A percentile compares a stretch with the other conserved stretches of the same genome.
Evolutionary conservation across 257 asterid species (phyloP).

Genomic region (Solanum chilense): DNA sequence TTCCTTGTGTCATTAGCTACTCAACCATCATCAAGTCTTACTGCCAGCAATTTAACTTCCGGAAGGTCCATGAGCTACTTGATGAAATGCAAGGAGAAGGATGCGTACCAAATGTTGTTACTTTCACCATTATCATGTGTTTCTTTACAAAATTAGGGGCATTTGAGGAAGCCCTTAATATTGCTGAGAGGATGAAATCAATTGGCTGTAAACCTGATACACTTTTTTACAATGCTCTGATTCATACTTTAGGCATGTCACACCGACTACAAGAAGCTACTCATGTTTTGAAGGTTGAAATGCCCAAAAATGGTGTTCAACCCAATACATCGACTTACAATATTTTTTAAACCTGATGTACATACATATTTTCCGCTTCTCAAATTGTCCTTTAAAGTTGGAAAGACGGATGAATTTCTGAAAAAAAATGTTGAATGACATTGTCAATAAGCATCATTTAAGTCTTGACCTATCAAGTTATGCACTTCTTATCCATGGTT

Average conservation of each 20-base stretch:
- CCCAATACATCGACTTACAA: slow-evolving; percentile 75
- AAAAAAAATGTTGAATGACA: slow-evolving; percentile 30
- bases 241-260: slow-evolving; percentile 60
- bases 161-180: slow-evolving; percentile 45
- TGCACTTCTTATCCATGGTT: slow-evolving; percentile 66
- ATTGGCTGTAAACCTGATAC: slow-evolving; percentile 61
- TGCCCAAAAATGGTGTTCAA: slow-evolving; percentile 27
- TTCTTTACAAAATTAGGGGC: slow-evolving; percentile 48
- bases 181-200: slow-evolving; percentile 44
- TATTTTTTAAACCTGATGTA: slow-evolving; percentile 60
- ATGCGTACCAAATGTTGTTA: slow-evolving; percentile 54
- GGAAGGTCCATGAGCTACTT: slow-evolving; percentile 50
- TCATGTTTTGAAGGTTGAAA: slow-evolving; percentile 39
- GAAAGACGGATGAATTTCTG: slow-evolving; percentile 22
- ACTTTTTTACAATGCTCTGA: slow-evolving; percentile 56
- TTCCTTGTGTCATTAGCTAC: slow-evolving; percentile 68
- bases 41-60: slow-evolving; percentile 39
- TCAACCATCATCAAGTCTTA: slow-evolving; percentile 60
- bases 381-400: slow-evolving; percentile 33
- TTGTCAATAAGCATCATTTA: slow-evolving; percentile 52
- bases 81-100: slow-evolving; percentile 67
- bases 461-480: slow-evolving; percentile 65
- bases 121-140: slow-evolving; percentile 68
- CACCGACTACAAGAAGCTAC: slow-evolving; percentile 40
- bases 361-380: slow-evolving; percentile 63